These are phyloP conservation scores for Xylaria longipes DNA, from an alignment of 495 filamentous ascomycete species.

Conservation along the genomic window DNA sequence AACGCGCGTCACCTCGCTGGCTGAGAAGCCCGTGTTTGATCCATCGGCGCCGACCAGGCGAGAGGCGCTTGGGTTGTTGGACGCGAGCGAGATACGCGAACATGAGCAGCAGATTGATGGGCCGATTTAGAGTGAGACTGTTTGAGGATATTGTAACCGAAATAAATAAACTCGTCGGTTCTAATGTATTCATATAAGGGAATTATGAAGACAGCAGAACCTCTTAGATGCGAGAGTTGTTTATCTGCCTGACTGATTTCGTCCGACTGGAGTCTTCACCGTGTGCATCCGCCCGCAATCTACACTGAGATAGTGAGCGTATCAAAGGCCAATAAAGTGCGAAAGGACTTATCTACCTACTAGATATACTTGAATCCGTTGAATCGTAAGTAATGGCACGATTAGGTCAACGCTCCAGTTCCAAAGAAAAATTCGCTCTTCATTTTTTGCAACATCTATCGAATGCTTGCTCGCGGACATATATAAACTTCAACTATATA, in stretches of 20 bases:
- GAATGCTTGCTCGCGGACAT: background rate
- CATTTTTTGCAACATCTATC: conserved; percentile 6
- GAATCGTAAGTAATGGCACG: background rate
- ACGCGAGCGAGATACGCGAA: conserved; percentile 35
- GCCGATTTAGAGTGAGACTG: conserved; percentile 21
- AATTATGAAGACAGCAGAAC: background rate
- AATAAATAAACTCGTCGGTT: background rate
- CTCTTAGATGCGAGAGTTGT: background rate
- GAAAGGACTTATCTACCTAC: background rate
- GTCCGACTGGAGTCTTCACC: background rate
- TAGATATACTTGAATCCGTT: background rate
- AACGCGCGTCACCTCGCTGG: conserved; percentile 67
- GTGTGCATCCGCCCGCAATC: background rate
- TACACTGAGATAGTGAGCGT: too few species aligned
- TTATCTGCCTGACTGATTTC: background rate
- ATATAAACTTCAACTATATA: background rate
- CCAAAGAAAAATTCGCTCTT: background rate
- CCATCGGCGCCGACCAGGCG: conserved; percentile 62
- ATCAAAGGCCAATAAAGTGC: too few species aligned
- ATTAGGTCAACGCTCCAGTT: background rate
- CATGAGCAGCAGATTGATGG: conserved; percentile 42
- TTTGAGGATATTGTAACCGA: background rate
- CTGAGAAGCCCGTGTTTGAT: conserved; percentile 70
- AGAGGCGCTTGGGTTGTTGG: conserved; percentile 60
- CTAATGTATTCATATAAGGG: background rate